A percentile compares a stretch with the other conserved stretches of the same genome.
These are phyloP conservation scores for Hamigera avellanea DNA, from an alignment of 495 filamentous ascomycete species.

Conservation along the genomic window DNA sequence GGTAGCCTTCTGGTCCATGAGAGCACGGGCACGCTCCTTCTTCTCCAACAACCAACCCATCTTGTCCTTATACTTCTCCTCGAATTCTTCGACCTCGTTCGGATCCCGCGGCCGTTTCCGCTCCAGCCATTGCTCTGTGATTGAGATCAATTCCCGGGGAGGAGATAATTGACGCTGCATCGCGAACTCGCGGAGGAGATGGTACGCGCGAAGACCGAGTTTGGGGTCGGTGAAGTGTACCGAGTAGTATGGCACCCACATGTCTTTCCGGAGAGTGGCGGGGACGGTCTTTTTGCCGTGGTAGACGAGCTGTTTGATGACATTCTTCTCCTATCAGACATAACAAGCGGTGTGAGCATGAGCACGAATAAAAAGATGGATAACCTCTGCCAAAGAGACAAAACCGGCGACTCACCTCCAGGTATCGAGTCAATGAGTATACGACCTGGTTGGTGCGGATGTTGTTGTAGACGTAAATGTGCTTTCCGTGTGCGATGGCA, in stretches of 20 bases:
- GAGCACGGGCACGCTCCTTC: constrained; percentile 45
- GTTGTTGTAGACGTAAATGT: constrained; percentile 78
- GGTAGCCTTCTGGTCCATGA: constrained; percentile 89
- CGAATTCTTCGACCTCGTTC: constrained; percentile 26
- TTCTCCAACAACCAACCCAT: constrained; percentile 33
- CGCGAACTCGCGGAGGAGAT: constrained; percentile 70
- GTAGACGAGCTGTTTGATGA: constrained; percentile 68
- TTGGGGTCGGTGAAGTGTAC: constrained; percentile 54
- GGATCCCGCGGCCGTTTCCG: constrained; percentile 54
- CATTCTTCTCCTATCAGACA: constrained; percentile 56
- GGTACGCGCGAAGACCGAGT: constrained; percentile 64
- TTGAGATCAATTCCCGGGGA: constrained; percentile 37
- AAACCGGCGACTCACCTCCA: constrained; percentile 46
- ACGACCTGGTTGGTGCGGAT: constrained; percentile 70
- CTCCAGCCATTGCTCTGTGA: constrained; percentile 30
- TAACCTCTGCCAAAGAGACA: too few relatives aligned
- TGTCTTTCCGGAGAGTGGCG: constrained; percentile 68
- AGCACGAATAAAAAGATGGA: not conserved
- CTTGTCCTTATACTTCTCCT: constrained; percentile 30
- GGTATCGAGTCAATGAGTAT: constrained; percentile 58
- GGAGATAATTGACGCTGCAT: constrained; percentile 34
- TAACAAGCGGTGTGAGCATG: not conserved
- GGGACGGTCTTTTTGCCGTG: constrained; percentile 86
- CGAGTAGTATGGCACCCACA: constrained; percentile 74
- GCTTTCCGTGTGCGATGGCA: constrained; percentile 43